Evolutionary conservation across 2,329 filamentous ascomycete genomes (phyloP), one percentile per base, ranked within the genome.

Genomic region (Microdochium bolleyi): DNA sequence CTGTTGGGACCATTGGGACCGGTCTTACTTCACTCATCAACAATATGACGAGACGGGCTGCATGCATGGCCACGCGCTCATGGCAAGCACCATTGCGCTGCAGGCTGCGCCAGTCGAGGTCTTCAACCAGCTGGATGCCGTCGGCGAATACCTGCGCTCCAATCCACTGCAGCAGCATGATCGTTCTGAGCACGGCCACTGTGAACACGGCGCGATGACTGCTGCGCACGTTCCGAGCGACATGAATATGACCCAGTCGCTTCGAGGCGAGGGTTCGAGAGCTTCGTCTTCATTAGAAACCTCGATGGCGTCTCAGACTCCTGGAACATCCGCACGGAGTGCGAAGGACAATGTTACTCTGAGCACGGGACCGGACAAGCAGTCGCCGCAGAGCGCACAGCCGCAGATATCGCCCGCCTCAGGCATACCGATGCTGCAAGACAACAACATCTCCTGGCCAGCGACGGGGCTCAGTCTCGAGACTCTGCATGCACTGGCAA

Each of bases 1-100:
- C 44, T 80, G 76, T 65, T 77, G 75, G 73, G 63, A 74, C 53
- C 76, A 79, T 59, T 76, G 75, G 59, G 63, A 66, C 56, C 60
- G 68, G 7, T 67, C 69, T 22, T 68, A 72, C 57, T 74, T 70
- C 60, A 61, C 62, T 11, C 67, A 70, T 52, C 50, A 60, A 37
- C 57, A 68, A 52, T 58, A 61, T 48, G 60, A 62, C 46, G 62
- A 67, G 10, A 57, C 51, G 41, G 54, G 48, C 14, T 49, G 48
- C 14, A 49, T 30, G 24, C 24, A 25, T 21, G 64, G 63, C 0
- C 64, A 67, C 60, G 46, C 58, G 16, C 57, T 67, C 37, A 66
- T 62, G 60, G 62, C 62, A 2, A 61, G 57, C 25, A 50, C 61
- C 2, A 57, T 66, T 13, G 64, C 61, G 8, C 58, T 67, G 19